Percentiles rank a stretch among this genome's conserved stretches.
phyloP scores from a whole-genome alignment of 202 grass and related monocot species.

The Carex sylvatica region DNA sequence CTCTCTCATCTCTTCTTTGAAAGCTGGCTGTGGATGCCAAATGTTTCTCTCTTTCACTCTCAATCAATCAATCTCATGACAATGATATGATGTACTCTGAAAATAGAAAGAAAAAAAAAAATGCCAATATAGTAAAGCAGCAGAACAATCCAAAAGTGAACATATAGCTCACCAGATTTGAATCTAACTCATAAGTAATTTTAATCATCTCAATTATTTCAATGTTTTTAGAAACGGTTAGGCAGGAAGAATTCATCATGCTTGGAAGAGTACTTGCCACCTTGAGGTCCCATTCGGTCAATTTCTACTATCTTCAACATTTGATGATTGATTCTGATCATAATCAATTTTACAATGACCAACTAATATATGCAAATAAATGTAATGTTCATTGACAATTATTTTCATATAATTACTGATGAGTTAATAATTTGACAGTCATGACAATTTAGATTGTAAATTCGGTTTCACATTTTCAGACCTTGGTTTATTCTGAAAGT shows the following conservation, averaged over 20 bases:
- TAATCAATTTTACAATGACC: neutral
- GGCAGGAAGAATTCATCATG: neutral
- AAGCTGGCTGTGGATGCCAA: neutral
- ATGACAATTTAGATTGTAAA: neutral
- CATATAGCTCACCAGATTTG: constrained; percentile 4
- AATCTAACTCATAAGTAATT: constrained; percentile 7
- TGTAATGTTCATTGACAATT: neutral
- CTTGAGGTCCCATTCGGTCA: neutral
- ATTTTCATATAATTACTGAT: neutral
- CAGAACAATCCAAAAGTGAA: neutral
- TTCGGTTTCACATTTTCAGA: too few species aligned
- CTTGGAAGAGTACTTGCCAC: neutral
- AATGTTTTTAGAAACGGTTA: constrained; percentile 11
- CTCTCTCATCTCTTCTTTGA: constrained; percentile 18
- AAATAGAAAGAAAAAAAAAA: neutral
- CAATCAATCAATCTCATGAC: constrained; percentile 15
- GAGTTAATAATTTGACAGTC: neutral
- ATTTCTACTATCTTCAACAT: neutral
- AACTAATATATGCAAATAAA: neutral
- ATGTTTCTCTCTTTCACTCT: neutral
- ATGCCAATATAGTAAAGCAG: neutral
- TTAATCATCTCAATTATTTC: constrained; percentile 1
- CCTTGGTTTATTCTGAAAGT: neutral
- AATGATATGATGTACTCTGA: neutral
- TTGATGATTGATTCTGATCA: neutral